phyloP scores from a whole-genome alignment of 768 basidiomycete genomes.

The Podaxis sp. region DNA sequence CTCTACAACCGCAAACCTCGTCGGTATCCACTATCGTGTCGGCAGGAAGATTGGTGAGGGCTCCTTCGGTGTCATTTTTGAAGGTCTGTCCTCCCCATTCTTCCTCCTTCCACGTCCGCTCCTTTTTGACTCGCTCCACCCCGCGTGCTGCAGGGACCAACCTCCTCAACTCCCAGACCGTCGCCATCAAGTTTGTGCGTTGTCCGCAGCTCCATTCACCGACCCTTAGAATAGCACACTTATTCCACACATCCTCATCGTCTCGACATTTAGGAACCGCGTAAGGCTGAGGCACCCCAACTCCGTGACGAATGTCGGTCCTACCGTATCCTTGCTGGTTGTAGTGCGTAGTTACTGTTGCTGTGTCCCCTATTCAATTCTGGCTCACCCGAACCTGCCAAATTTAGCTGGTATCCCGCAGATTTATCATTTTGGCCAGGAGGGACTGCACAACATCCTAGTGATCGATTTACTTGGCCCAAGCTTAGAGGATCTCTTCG shows the following conservation, averaged over 20 bases:
- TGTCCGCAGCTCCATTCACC: conserved; percentile 10
- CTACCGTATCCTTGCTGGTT: conserved; percentile 87
- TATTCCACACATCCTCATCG: conserved; percentile 6
- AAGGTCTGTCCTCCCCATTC: conserved; percentile 47
- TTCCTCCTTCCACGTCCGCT: neutral
- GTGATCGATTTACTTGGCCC: conserved; percentile 98
- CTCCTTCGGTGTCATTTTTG: conserved; percentile 94
- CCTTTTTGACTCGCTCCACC: neutral
- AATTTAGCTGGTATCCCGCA: conserved; percentile 89
- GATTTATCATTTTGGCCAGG: conserved; percentile 99
- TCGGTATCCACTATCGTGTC: conserved; percentile 96
- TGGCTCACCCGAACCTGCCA: conserved; percentile 14
- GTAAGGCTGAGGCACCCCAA: conserved; percentile 96
- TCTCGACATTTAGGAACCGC: conserved; percentile 62
- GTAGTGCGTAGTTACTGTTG: conserved; percentile 57
- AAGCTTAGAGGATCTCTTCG: conserved; percentile 95
- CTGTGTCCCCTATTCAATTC: conserved; percentile 15
- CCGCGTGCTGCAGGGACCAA: conserved; percentile 71
- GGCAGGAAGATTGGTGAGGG: conserved; percentile 99
- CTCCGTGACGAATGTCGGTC: conserved; percentile 98
- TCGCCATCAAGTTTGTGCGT: conserved; percentile 99
- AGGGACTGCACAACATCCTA: conserved; percentile 96
- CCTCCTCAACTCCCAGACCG: conserved; percentile 95
- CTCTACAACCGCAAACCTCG: conserved; percentile 70
- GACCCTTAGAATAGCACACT: conserved; percentile 14